Percentiles rank a stretch among this genome's conserved stretches.
phyloP scores from a whole-genome alignment of 306 rosid genomes.

The Lathyrus sativus region DNA sequence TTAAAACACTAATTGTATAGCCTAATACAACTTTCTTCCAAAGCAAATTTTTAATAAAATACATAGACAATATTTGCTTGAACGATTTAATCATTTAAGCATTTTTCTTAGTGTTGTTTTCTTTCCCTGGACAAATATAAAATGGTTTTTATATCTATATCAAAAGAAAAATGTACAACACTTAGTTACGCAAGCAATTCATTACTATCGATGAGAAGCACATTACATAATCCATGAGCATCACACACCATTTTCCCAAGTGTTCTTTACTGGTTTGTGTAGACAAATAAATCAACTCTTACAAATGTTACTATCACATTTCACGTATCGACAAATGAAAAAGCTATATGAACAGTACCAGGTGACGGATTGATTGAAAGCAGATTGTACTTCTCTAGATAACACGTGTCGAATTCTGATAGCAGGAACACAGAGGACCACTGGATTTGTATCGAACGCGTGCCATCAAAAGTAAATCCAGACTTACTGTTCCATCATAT shows the following conservation, averaged over 20 bases:
- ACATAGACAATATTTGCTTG: too few species aligned
- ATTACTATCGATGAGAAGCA: background rate
- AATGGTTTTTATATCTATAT: too few species aligned
- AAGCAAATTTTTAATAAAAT: too few species aligned
- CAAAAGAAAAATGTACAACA: too few species aligned
- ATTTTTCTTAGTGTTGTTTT: too few species aligned
- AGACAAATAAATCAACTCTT: background rate
- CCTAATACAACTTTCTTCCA: too few species aligned
- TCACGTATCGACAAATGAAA: constrained; percentile 1
- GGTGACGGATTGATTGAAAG: constrained; percentile 45
- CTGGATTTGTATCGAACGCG: constrained; percentile 30
- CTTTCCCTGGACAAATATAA: too few species aligned
- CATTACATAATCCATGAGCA: constrained; percentile 1
- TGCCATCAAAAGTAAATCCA: constrained; percentile 17
- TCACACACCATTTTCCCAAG: constrained; percentile 15
- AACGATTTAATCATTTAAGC: too few species aligned
- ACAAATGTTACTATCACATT: background rate
- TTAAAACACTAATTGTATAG: too few species aligned
- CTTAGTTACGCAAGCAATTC: too few species aligned
- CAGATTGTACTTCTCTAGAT: background rate
- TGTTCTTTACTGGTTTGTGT: background rate
- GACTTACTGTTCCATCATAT: background rate
- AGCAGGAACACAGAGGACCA: background rate
- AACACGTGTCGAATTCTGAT: constrained; percentile 34
- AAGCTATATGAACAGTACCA: constrained; percentile 18